Percentiles rank a stretch among this genome's conserved stretches.
phyloP scores from a whole-genome alignment of 371 early-diverging fungal species.

The Rhizopus microsporus region DNA sequence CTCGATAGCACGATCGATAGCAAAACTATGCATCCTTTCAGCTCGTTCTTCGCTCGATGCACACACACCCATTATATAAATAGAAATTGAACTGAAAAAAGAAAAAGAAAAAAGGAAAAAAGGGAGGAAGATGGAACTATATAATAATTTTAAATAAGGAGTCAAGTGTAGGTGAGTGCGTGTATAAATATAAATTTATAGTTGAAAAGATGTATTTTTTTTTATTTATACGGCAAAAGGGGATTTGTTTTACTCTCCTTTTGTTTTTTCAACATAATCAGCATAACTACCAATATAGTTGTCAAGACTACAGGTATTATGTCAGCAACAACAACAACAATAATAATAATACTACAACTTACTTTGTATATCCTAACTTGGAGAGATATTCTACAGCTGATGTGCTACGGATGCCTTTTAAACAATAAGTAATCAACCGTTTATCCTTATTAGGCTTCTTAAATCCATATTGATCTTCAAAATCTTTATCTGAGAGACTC shows the following conservation, averaged over 20 bases:
- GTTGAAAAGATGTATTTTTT: slow-evolving; percentile 17
- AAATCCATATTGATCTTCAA: slow-evolving; percentile 56
- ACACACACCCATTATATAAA: slow-evolving; percentile 60
- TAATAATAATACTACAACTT: slow-evolving; percentile 12
- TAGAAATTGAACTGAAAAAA: slow-evolving; percentile 1
- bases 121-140: slow-evolving; percentile 11
- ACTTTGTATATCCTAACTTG: slow-evolving; percentile 46
- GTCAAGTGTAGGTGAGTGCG: background rate
- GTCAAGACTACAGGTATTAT: slow-evolving; percentile 29
- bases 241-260: slow-evolving; percentile 15
- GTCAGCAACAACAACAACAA: no score
- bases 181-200: slow-evolving; percentile 10
- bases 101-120: slow-evolving; percentile 13
- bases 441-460: slow-evolving; percentile 43
- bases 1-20: slow-evolving; percentile 62
- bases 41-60: slow-evolving; percentile 68
- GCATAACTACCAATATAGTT: slow-evolving; percentile 68
- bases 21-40: slow-evolving; percentile 53
- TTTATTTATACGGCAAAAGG: slow-evolving; percentile 14
- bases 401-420: slow-evolving; percentile 62
- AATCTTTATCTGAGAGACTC: slow-evolving; percentile 42
- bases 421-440: slow-evolving; percentile 62
- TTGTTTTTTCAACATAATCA: slow-evolving; percentile 45
- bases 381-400: slow-evolving; percentile 54
- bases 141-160: slow-evolving; percentile 13